A percentile compares a stretch with the other conserved stretches of the same genome.
These are phyloP conservation scores for Yamadazyma diddensiae DNA, from an alignment of 1,139 yeast genomes.

Conservation along the genomic window DNA sequence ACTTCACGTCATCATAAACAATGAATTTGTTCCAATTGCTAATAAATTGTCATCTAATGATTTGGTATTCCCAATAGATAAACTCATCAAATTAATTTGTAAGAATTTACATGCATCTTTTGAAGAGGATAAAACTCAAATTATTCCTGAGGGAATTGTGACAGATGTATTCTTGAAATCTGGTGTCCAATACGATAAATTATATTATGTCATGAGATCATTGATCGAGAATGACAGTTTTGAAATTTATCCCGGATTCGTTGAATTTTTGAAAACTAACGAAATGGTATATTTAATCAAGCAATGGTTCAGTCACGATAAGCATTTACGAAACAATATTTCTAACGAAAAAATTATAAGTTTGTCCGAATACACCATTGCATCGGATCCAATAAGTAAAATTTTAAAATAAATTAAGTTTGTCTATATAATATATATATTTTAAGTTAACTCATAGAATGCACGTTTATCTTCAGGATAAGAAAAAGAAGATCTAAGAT, in stretches of 20 bases:
- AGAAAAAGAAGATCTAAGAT: constrained; percentile 20
- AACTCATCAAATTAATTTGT: constrained; percentile 58
- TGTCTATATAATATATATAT: constrained; percentile 2
- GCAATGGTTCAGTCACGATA: constrained; percentile 64
- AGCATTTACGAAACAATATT: constrained; percentile 56
- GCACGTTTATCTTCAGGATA: constrained; percentile 49
- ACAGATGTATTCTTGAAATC: constrained; percentile 72
- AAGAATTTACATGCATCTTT: constrained; percentile 39
- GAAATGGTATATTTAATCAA: constrained; percentile 65
- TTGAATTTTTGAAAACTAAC: constrained; percentile 31
- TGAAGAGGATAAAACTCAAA: constrained; percentile 40
- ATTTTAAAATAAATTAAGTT: constrained; percentile 10
- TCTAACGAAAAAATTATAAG: constrained; percentile 33
- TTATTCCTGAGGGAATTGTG: constrained; percentile 39
- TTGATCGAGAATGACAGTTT: constrained; percentile 62
- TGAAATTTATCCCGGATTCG: constrained; percentile 47
- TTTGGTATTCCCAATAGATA: constrained; percentile 77
- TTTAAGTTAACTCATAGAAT: constrained; percentile 45
- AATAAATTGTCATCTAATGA: constrained; percentile 51
- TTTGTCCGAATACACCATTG: constrained; percentile 37
- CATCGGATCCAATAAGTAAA: constrained; percentile 46
- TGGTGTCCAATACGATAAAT: constrained; percentile 70
- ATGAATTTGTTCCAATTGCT: constrained; percentile 42
- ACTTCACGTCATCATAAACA: constrained; percentile 35
- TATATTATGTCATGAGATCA: constrained; percentile 66